These are phyloP conservation scores for Chenopodium formosanum DNA, from an alignment of 148 eudicot species.

Conservation along the genomic window DNA sequence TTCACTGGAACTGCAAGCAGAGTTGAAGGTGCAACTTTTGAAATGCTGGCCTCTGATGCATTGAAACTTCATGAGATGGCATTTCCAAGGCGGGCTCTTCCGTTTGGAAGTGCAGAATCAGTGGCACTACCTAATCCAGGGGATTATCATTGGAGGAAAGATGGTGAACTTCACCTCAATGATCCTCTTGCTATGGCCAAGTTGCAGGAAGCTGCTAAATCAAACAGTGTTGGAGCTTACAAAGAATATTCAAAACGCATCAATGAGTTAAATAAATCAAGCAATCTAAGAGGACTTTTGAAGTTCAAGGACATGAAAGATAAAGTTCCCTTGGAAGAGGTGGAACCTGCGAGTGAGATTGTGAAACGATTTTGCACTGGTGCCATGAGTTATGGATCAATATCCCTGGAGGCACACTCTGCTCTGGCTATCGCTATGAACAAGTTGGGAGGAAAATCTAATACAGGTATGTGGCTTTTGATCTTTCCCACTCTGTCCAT, in stretches of 20 bases:
- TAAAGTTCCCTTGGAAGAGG: slow-evolving; percentile 81
- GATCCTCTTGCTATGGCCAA: slow-evolving; percentile 97
- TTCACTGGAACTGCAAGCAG: slow-evolving; percentile 93
- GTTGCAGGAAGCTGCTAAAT: slow-evolving; percentile 87
- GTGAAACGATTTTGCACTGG: slow-evolving; percentile 98
- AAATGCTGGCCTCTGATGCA: slow-evolving; percentile 75
- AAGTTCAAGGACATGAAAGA: slow-evolving; percentile 67
- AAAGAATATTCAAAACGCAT: slow-evolving; percentile 84
- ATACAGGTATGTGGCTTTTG: slow-evolving; percentile 62
- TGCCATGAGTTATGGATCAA: slow-evolving; percentile 99
- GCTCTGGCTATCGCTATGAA: slow-evolving; percentile 97
- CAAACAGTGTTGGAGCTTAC: slow-evolving; percentile 92
- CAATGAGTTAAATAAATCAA: slow-evolving; percentile 78
- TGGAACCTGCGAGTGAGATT: slow-evolving; percentile 92
- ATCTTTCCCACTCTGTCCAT: neutral
- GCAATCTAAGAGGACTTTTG: slow-evolving; percentile 89
- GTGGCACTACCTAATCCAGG: slow-evolving; percentile 95
- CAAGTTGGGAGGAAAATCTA: slow-evolving; percentile 93
- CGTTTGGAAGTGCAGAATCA: slow-evolving; percentile 92
- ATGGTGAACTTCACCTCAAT: slow-evolving; percentile 89
- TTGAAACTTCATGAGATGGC: slow-evolving; percentile 79
- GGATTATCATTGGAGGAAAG: slow-evolving; percentile 98
- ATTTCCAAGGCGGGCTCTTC: slow-evolving; percentile 65
- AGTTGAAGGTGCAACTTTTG: slow-evolving; percentile 98
- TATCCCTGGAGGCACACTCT: slow-evolving; percentile 91